Conservation (phyloP, 805 yeast genomes). For the Candida silvicultrix region DNA sequence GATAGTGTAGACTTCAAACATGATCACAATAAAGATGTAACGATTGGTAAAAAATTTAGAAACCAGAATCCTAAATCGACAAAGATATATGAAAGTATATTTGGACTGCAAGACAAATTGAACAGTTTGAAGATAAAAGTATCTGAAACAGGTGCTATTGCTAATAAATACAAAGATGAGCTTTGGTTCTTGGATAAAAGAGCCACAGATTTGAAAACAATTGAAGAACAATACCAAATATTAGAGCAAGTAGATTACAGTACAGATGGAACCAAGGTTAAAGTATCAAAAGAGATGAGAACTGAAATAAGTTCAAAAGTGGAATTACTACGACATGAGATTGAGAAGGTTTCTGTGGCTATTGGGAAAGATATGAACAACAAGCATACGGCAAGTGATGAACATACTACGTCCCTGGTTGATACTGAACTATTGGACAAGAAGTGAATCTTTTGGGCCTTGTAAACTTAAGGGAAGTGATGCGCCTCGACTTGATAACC, state of each 20-base stretch:
- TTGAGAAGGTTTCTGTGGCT: not conserved
- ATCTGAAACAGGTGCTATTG: too few relatives aligned
- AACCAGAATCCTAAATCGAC: not conserved
- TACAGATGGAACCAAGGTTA: not conserved
- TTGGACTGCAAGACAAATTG: not conserved
- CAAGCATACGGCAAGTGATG: not conserved
- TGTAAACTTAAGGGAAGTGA: too few relatives aligned
- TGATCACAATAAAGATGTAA: not conserved
- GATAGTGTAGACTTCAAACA: not conserved
- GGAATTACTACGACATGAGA: not conserved
- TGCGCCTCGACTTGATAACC: too few relatives aligned
- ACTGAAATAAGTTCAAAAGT: not conserved
- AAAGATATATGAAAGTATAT: not conserved
- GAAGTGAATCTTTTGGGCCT: not conserved
- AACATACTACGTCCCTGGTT: not conserved
- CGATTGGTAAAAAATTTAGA: not conserved
- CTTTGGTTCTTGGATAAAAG: not conserved
- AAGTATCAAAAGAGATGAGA: not conserved
- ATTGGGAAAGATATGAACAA: not conserved
- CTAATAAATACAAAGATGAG: not conserved
- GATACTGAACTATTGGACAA: not conserved
- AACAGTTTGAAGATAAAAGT: too few relatives aligned
- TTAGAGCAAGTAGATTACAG: not conserved
- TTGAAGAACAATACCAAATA: constrained; percentile 1
- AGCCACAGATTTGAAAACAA: not conserved